Evolutionary conservation across 768 basidiomycete species (phyloP), one percentile per base, ranked within the genome.

Genomic region (Hortiboletus flavorubellus): DNA sequence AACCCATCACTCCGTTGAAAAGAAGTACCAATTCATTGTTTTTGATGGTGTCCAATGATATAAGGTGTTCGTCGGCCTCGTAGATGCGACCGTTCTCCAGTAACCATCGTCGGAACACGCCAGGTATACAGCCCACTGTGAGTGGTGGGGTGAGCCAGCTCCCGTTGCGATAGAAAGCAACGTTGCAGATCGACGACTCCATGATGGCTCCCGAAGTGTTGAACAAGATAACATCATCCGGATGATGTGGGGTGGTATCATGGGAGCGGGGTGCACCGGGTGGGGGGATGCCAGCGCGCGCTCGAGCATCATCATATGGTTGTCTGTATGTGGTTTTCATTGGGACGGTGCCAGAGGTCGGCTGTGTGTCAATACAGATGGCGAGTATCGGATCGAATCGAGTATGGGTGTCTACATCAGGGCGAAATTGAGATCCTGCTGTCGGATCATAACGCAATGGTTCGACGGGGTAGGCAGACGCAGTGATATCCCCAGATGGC

Each of bases 1-100:
- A 89, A 30, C 89, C 89, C 59, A 78, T 78, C 5, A 89, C 83
- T 8, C 83, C 85, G 63, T 92, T 92, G 65, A 84, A 87, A 35
- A 89, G 70, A 37, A 92, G 74, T 2, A 88, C 80, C 73, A 73
- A 80, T 59, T 90, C 87, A n/a, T 83, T 82, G 14, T 76, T 65
- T 44, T 67, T 59, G 26, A 89, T 68, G 44, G 64, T 69, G 23
- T 75, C 72, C 56, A 70, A 74, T 12, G 66, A 76, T 50, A 89
- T 57, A 18, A 71, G 64, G 18, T 72, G 69, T 11, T 75, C 70
- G 18, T 65, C 67, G 31, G 79, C 82, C 65, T 87, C 86, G 8
- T 70, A 63, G 37, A 91, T 77, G 6, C 76, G 75, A 21, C 75
- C 77, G 40, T 83, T 76, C 55, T 84, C 81, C 18, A 93, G 72